A percentile compares a stretch with the other conserved stretches of the same genome.
Conservation (phyloP, 1,284 basidiomycete species). For the Apiotrichum gamsii region DNA sequence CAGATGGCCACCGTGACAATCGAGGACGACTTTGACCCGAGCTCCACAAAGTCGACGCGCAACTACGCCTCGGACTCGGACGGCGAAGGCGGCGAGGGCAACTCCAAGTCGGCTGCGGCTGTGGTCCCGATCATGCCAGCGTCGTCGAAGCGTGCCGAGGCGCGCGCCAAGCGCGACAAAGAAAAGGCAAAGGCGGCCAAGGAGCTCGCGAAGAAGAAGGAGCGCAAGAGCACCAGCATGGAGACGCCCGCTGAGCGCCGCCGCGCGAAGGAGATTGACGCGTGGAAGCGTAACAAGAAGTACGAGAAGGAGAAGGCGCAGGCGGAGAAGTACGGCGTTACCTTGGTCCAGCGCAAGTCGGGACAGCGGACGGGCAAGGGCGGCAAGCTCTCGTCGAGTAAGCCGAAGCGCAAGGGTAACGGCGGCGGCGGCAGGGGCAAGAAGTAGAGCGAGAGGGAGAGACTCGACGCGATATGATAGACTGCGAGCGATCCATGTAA, state of each 20-base stretch:
- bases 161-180: slow-evolving; percentile 22
- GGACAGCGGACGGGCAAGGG: too few species aligned
- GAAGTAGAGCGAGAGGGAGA: neutral
- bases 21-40: slow-evolving; percentile 45
- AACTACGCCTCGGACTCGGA: neutral
- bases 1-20: slow-evolving; percentile 47
- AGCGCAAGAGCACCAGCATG: slow-evolving; percentile 32
- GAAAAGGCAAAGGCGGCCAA: slow-evolving; percentile 19
- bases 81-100: slow-evolving; percentile 4
- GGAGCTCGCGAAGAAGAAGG: slow-evolving; percentile 23
- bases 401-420: too few species aligned
- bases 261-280: slow-evolving; percentile 42
- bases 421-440: too few species aligned
- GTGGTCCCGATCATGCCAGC: slow-evolving; percentile 35
- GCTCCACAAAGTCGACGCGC: neutral
- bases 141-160: slow-evolving; percentile 33
- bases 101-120: slow-evolving; percentile 11
- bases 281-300: slow-evolving; percentile 37
- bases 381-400: slow-evolving; percentile 13
- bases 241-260: slow-evolving; percentile 38
- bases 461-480: too few species aligned
- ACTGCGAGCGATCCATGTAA: neutral
- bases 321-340: slow-evolving; percentile 4
- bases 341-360: slow-evolving; percentile 11
- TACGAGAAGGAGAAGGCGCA: slow-evolving; percentile 37